Evolutionary conservation across 179 eudicot genomes (phyloP).

Genomic region (Patellifolia procumbens): DNA sequence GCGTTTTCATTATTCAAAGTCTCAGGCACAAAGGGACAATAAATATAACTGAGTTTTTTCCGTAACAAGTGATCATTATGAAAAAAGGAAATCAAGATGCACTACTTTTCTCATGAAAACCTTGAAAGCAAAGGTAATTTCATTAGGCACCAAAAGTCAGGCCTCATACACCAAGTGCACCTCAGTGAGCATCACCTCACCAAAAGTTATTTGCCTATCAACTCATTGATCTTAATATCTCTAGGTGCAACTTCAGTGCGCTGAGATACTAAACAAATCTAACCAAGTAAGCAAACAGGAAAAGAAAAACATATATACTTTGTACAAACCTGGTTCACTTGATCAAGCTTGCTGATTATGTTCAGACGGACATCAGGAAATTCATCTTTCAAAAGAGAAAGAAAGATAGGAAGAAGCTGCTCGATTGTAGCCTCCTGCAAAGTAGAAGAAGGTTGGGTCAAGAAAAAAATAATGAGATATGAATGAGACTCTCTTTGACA

Average conservation of each 20-base stretch:
- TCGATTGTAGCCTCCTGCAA: slow-evolving; percentile 94
- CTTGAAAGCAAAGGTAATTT: not conserved
- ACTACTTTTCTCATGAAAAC: not conserved
- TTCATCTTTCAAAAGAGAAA: slow-evolving; percentile 93
- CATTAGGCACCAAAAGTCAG: not conserved
- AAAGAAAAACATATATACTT: not conserved
- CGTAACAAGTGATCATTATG: too few species aligned
- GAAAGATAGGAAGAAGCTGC: slow-evolving; percentile 95
- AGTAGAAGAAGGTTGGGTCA: slow-evolving; percentile 7
- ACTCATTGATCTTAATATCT: not conserved
- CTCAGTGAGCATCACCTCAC: not conserved
- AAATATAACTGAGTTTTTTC: too few species aligned
- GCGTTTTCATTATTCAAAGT: too few species aligned
- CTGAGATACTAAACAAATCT: too few species aligned
- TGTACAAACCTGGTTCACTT: slow-evolving; percentile 85
- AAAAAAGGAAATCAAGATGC: too few species aligned
- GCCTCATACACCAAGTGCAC: not conserved
- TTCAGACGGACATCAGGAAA: slow-evolving; percentile 97
- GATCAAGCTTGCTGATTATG: slow-evolving; percentile 96
- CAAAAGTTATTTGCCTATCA: not conserved
- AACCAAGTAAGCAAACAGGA: not conserved
- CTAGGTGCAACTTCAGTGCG: not conserved
- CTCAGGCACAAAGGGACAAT: too few species aligned
- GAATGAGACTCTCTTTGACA: slow-evolving; percentile 4
- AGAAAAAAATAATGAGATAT: not conserved